Conservation (phyloP, 805 yeast species). For the Candida manassasensis region DNA sequence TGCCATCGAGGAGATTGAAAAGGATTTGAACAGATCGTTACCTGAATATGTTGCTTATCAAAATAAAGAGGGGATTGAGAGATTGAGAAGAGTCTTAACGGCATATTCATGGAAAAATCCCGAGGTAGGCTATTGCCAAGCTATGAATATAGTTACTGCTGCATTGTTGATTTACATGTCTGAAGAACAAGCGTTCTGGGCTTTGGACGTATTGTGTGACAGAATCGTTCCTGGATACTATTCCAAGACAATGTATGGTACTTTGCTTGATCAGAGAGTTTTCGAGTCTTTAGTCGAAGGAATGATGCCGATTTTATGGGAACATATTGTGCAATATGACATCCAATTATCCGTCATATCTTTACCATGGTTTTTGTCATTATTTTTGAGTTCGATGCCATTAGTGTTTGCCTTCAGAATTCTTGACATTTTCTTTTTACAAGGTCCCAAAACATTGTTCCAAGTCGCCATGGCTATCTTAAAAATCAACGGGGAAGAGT, state of each 20-base stretch:
- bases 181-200: conserved; percentile 98
- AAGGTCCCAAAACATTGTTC: conserved; percentile 84
- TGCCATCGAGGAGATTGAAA: conserved; percentile 95
- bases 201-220: conserved; percentile 75
- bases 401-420: conserved; percentile 88
- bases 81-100: conserved; percentile 81
- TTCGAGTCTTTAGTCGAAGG: conserved; percentile 86
- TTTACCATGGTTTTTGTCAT: conserved; percentile 91
- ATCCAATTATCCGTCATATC: conserved; percentile 92
- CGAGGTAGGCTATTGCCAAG: conserved; percentile 97
- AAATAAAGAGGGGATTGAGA: conserved; percentile 72
- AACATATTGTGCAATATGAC: conserved; percentile 70
- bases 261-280: conserved; percentile 87
- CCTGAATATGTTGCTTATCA: conserved; percentile 98
- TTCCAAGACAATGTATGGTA: conserved; percentile 96
- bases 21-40: conserved; percentile 87
- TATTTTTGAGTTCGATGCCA: conserved; percentile 92
- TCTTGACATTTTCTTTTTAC: conserved; percentile 81
- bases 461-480: conserved; percentile 93
- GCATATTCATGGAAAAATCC: conserved; percentile 97
- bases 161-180: conserved; percentile 78
- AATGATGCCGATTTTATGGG: conserved; percentile 85
- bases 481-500: conserved; percentile 79
- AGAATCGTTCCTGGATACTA: conserved; percentile 90
- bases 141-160: conserved; percentile 92